phyloP scores from a whole-genome alignment of 2,329 filamentous ascomycete species.

The Fusarium decemcellulare region DNA sequence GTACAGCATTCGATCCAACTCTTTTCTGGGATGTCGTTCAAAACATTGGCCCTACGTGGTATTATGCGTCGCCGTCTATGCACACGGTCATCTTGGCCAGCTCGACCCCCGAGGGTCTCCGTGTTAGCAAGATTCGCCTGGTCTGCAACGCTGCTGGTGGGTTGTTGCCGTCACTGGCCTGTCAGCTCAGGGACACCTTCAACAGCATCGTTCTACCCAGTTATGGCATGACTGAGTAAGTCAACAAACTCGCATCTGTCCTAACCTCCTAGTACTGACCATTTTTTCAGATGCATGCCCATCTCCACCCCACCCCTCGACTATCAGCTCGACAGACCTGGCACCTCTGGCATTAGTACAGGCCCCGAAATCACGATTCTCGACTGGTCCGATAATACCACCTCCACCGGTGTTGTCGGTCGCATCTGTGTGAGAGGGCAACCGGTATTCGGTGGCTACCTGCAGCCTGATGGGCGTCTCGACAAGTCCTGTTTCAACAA shows the following conservation, averaged over 20 bases:
- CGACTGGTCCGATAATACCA: constrained; percentile 54
- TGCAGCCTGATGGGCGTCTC: constrained; percentile 57
- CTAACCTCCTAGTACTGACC: neutral
- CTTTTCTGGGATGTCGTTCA: constrained; percentile 70
- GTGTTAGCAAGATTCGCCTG: constrained; percentile 62
- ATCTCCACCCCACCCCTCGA: constrained; percentile 69
- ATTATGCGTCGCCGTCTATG: constrained; percentile 71
- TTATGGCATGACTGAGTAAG: constrained; percentile 71
- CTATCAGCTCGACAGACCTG: constrained; percentile 65
- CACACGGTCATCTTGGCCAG: constrained; percentile 66
- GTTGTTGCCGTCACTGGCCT: constrained; percentile 65
- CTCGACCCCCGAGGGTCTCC: constrained; percentile 56
- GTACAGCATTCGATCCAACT: constrained; percentile 66
- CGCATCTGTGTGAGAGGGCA: constrained; percentile 66
- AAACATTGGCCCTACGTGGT: constrained; percentile 65
- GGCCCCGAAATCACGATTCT: constrained; percentile 67
- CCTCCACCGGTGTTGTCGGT: constrained; percentile 55
- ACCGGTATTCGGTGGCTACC: constrained; percentile 66
- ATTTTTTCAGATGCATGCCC: constrained; percentile 64
- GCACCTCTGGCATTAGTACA: constrained; percentile 66
- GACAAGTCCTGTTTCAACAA: constrained; percentile 62
- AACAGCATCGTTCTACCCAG: constrained; percentile 66
- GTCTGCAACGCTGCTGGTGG: constrained; percentile 70
- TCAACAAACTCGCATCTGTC: too few species aligned
- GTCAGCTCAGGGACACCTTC: constrained; percentile 64